Evolutionary conservation across 2,329 filamentous ascomycete species (phyloP), one percentile per base, ranked within the genome.

Genomic region (Scedosporium apiospermum): DNA sequence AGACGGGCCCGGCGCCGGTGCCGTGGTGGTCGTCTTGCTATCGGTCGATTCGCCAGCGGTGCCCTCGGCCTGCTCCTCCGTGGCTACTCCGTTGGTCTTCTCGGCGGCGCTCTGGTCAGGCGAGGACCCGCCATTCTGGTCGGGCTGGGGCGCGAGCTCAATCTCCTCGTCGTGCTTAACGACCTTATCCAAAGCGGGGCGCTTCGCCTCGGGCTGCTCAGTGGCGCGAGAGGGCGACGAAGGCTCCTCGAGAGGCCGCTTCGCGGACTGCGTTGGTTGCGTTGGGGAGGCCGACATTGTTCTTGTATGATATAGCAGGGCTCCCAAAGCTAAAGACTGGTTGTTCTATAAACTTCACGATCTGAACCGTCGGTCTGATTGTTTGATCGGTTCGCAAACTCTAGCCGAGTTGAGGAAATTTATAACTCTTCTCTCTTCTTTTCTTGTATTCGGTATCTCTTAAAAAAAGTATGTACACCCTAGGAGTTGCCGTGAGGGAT

Each of bases 201-300:
- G 90, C 80, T 99, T 99, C 66, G 95, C 95, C 69, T 99, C 95
- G 62, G 96, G 95, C 74, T 97, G 93, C 71, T 98, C 95, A 73
- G 86, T 91, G 46, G 89, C 88, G 66, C 90, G 90, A 38, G 92
- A 96, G 42, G 95, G 95, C 9, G 95, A 99, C 18, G 95, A 98
- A 10, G 93, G 90, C 73, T 98, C 95, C 81, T 99, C 95, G 67
- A 99, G 86, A 65, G 95, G 95, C 72, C 95, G 92, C 85, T 99
- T 99, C 66, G 84, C 80, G 69, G 86, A 88, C 72, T 90, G 86
- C 64, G 87, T 88, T 60, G 85, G 85, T 65, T 81, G 80, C 65
- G 81, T 77, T 34, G 85, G 85, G 67, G 85, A 91, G 66, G 88
- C 83, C 78, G 89, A 92, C 89, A 93, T 93, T 69, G 75, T 84